Conservation (phyloP, 1,139 yeast species). For the Zygosaccharomyces sapae region DNA sequence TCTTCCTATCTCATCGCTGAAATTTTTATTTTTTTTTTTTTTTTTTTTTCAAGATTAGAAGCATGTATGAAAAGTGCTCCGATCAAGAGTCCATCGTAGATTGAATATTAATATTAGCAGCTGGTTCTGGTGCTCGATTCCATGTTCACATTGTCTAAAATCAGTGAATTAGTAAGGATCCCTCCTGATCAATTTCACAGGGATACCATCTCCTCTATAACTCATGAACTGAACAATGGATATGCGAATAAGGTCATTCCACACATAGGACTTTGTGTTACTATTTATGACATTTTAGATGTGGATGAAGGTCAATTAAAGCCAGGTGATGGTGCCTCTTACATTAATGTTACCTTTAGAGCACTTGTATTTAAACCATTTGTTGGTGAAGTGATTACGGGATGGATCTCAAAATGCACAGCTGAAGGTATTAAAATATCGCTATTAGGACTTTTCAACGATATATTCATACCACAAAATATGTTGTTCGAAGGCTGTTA, state of each 20-base stretch:
- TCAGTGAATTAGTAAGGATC: conserved; percentile 78
- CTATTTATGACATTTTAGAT: conserved; percentile 75
- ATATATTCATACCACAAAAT: conserved; percentile 79
- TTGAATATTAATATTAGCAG: neutral
- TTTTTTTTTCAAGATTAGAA: too few species aligned
- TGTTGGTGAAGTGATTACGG: conserved; percentile 85
- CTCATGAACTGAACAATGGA: conserved; percentile 77
- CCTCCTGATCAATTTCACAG: conserved; percentile 81
- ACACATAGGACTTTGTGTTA: conserved; percentile 76
- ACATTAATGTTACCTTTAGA: conserved; percentile 68
- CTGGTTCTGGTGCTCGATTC: neutral
- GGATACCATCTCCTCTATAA: conserved; percentile 59
- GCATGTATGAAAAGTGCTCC: neutral
- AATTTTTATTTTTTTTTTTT: conserved; percentile 2
- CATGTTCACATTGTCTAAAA: conserved; percentile 80
- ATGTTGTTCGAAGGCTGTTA: conserved; percentile 75
- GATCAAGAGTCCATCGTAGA: neutral
- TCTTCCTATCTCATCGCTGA: conserved; percentile 20
- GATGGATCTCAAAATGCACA: conserved; percentile 87
- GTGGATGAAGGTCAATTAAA: conserved; percentile 83
- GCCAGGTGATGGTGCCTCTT: conserved; percentile 96
- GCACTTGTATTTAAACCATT: conserved; percentile 87
- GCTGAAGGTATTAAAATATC: conserved; percentile 72
- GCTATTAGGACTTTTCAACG: conserved; percentile 77
- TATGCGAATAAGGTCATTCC: conserved; percentile 80